Conservation (phyloP, 176 grass and related monocot species). For the Hyparrhenia diplandra region DNA sequence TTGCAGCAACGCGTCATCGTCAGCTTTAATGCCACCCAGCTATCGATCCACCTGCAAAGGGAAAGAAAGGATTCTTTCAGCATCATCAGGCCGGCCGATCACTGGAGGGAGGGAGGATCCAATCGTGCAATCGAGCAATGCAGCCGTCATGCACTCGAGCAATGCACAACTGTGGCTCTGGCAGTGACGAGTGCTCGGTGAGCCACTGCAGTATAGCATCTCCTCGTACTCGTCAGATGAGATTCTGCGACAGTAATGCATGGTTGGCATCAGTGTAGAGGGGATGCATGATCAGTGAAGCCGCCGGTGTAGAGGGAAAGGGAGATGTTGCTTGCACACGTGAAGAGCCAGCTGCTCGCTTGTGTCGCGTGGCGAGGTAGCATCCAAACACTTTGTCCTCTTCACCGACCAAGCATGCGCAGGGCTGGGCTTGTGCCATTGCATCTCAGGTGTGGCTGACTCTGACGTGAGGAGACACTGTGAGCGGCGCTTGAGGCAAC, state of each 20-base stretch:
- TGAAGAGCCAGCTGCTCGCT: conserved; percentile 19
- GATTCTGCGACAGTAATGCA: not conserved
- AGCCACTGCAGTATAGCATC: not conserved
- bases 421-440: too few relatives aligned
- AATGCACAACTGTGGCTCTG: too few relatives aligned
- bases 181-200: not conserved
- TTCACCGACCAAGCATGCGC: conserved; percentile 1
- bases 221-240: not conserved
- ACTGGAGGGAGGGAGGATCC: not conserved
- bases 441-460: not conserved
- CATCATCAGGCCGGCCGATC: not conserved
- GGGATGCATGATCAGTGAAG: not conserved
- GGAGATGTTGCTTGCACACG: conserved; percentile 5
- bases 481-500: not conserved
- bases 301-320: not conserved
- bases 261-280: not conserved
- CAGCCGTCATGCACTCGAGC: too few relatives aligned
- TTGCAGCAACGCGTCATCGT: not conserved
- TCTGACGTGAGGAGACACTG: not conserved
- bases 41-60: not conserved
- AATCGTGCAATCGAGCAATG: not conserved
- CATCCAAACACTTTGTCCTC: conserved; percentile 18
- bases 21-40: conserved; percentile 12
- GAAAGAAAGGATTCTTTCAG: not conserved
- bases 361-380: conserved; percentile 21